phyloP scores from a whole-genome alignment of 306 rosid genomes.

The Dryas alaskensis region DNA sequence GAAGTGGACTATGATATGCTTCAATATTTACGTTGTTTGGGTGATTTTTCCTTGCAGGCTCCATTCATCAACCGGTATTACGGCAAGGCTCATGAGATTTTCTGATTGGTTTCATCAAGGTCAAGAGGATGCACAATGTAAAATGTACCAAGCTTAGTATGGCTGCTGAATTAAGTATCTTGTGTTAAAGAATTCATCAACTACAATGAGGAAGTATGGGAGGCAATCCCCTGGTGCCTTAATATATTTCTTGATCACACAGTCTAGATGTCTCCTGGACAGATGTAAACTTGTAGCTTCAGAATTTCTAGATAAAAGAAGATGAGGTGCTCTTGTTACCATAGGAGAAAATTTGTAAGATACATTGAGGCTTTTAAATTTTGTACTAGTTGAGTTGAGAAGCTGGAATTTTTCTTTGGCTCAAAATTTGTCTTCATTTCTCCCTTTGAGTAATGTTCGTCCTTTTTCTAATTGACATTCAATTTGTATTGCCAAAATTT shows the following conservation, averaged over 20 bases:
- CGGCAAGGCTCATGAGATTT: slow-evolving; percentile 84
- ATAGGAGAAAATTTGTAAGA: slow-evolving; percentile 30
- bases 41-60: slow-evolving; percentile 50
- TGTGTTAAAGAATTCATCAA: neutral
- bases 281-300: slow-evolving; percentile 44
- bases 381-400: slow-evolving; percentile 28
- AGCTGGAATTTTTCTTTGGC: slow-evolving; percentile 15
- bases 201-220: slow-evolving; percentile 17
- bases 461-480: neutral
- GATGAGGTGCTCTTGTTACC: slow-evolving; percentile 25
- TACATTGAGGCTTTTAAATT: slow-evolving; percentile 25
- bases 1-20: neutral
- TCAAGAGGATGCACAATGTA: neutral
- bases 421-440: neutral
- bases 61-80: slow-evolving; percentile 81
- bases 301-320: slow-evolving; percentile 20
- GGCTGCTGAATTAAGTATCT: slow-evolving; percentile 15
- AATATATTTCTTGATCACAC: neutral
- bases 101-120: slow-evolving; percentile 34
- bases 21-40: neutral
- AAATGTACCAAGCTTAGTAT: slow-evolving; percentile 9
- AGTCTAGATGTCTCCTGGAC: slow-evolving; percentile 25
- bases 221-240: slow-evolving; percentile 48
- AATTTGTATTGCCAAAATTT: neutral
- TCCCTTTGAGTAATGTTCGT: neutral